A percentile compares a stretch with the other conserved stretches of the same genome.
Conservation (phyloP, 768 basidiomycete species). For the Gelatoporia subvermispora region DNA sequence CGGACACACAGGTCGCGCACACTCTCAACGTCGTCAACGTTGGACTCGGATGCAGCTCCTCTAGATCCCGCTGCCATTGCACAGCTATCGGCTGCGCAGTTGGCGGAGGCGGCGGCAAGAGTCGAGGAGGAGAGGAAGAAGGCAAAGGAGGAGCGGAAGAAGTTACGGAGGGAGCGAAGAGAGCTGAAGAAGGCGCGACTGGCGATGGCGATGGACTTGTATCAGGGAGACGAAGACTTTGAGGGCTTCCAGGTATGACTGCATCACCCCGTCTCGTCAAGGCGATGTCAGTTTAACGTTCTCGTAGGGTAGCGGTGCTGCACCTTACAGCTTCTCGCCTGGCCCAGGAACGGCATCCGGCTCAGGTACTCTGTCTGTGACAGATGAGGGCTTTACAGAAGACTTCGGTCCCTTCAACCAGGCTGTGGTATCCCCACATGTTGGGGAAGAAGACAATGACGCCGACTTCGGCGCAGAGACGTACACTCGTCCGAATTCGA, state of each 20-base stretch:
- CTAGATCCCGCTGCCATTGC: slow-evolving; percentile 56
- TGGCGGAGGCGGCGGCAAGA: slow-evolving; percentile 28
- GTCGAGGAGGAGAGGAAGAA: slow-evolving; percentile 36
- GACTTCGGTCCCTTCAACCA: slow-evolving; percentile 28
- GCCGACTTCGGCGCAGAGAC: slow-evolving; percentile 57
- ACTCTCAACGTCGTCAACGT: slow-evolving; percentile 37
- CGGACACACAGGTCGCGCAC: slow-evolving; percentile 11
- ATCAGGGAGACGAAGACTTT: slow-evolving; percentile 20
- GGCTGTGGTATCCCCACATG: slow-evolving; percentile 6
- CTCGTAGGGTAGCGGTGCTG: slow-evolving; percentile 20
- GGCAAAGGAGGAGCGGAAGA: slow-evolving; percentile 44
- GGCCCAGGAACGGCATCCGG: slow-evolving; percentile 14
- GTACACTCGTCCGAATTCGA: slow-evolving; percentile 35
- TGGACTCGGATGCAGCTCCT: slow-evolving; percentile 69
- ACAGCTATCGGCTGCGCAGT: slow-evolving; percentile 41
- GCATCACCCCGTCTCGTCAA: not conserved
- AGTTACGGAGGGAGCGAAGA: slow-evolving; percentile 40
- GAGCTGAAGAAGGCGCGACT: slow-evolving; percentile 38
- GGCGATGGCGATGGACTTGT: slow-evolving; percentile 28
- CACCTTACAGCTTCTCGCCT: slow-evolving; percentile 9
- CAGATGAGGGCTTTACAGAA: slow-evolving; percentile 15
- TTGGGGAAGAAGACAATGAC: slow-evolving; percentile 41
- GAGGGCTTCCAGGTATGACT: slow-evolving; percentile 55
- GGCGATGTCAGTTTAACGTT: not conserved
- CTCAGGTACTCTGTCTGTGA: slow-evolving; percentile 10